Evolutionary conservation across 257 asterid species (phyloP).

Genomic region (Henckelia pumila): DNA sequence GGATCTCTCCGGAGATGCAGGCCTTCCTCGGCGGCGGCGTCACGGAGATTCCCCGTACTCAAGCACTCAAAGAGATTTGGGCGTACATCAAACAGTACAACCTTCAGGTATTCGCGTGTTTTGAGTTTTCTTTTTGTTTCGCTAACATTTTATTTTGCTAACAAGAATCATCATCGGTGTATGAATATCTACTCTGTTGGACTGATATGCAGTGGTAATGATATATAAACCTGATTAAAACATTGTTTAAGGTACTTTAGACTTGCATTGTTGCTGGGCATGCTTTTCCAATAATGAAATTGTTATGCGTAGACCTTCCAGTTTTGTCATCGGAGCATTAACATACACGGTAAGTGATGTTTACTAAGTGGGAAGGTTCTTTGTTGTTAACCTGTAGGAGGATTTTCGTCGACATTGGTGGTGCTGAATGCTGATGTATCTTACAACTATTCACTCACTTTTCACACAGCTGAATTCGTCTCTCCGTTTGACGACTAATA

Average conservation of each 20-base stretch:
- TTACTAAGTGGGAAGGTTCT: not conserved
- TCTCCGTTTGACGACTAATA: not conserved
- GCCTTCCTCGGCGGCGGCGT: conserved; percentile 89
- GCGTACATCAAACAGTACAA: conserved; percentile 62
- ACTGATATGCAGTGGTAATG: not conserved
- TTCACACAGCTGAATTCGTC: not conserved
- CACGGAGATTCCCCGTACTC: conserved; percentile 75
- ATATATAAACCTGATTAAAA: not conserved
- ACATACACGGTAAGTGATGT: not conserved
- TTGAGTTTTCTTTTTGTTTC: not conserved
- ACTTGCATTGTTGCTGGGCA: not conserved
- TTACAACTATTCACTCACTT: not conserved
- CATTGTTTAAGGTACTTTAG: not conserved
- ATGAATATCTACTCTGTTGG: too few relatives aligned
- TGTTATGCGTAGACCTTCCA: not conserved
- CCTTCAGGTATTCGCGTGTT: conserved; percentile 62
- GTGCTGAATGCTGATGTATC: not conserved
- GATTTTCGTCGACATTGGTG: not conserved
- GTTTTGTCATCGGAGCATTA: not conserved
- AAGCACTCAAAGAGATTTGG: conserved; percentile 78
- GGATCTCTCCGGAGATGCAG: conserved; percentile 80
- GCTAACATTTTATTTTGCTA: too few relatives aligned
- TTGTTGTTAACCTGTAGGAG: not conserved
- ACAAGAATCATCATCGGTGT: not conserved
- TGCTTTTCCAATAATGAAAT: not conserved